Base-by-base conservation (phyloP, 2,329 filamentous ascomycete genomes). In the Aspergillus ustus region DNA sequence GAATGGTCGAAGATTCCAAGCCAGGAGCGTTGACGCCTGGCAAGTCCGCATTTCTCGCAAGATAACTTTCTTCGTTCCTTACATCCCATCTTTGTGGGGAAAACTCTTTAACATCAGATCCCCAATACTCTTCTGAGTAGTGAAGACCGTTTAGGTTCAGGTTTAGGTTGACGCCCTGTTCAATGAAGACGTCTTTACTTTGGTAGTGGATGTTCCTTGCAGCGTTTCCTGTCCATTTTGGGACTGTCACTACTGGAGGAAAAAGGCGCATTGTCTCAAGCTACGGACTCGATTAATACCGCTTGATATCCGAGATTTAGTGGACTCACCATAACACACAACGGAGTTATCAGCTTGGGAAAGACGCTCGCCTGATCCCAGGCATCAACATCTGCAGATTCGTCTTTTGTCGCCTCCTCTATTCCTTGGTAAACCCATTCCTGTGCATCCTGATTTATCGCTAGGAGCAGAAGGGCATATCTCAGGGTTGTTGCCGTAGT, bases 401-500 rank as follows among this genome's bases (percentile, higher is more conserved):
- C 59, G 28, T 67, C 51, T 6, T 65, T 53, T 34, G 68, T 57
- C 2, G 75, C 73, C 11, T 64, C 37, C 1, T 62, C 40, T 6
- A 82, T 67, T 55, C 82, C 81, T 53, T 82, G 75, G 0, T 73
- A 67, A 0, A 82, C 51, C 81, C 80, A 84, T 3, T 78, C 74
- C 61, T 84, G 83, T 2, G 81, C 75, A 3, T 77, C 69, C 0
- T 78, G 81, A 45, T 81, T 63, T 0, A 76, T 73, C 2, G 83
- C 81, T 1, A 85, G 72, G 8, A 82, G 77, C 7, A 78, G 67
- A 1, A 82, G 67, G 0, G 76, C 70, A 55, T 78, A 83, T 0
- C 76, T 75, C 6, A 84, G 66, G 0, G 78, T 78, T 29, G 81
- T 78, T 0, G 82, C 80, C 0, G 82, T 82, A 0, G 82, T 84